A percentile compares a stretch with the other conserved stretches of the same genome.
These are phyloP conservation scores for Metarhizium guizhouense DNA, from an alignment of 2,329 filamentous ascomycete genomes.

Conservation along the genomic window DNA sequence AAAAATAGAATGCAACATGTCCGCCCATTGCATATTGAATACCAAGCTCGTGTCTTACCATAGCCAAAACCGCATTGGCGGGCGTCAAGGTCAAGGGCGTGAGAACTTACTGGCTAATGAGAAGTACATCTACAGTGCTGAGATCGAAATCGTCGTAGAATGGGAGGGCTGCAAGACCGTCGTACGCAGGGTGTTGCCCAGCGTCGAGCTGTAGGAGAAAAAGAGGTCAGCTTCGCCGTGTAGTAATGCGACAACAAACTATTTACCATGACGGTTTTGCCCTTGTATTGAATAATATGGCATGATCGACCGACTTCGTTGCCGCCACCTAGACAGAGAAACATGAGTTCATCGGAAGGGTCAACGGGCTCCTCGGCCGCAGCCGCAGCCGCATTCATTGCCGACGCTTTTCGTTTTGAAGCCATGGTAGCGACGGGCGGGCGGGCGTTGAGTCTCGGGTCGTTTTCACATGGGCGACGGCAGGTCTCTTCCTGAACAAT, in stretches of 20 bases:
- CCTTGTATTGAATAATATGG: slow-evolving; percentile 98
- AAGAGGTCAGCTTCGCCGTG: background rate
- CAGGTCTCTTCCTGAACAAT: background rate
- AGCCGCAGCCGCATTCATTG: slow-evolving; percentile 55
- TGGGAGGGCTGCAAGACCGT: slow-evolving; percentile 83
- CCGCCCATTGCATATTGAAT: background rate
- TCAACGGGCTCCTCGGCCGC: slow-evolving; percentile 78
- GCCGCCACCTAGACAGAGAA: slow-evolving; percentile 85
- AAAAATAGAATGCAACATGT: background rate
- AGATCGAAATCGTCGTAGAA: slow-evolving; percentile 99
- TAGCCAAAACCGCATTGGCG: background rate
- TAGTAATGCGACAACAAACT: background rate
- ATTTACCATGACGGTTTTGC: slow-evolving; percentile 93
- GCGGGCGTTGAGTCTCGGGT: background rate
- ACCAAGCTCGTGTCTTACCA: background rate
- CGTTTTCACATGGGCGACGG: background rate
- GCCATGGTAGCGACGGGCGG: slow-evolving; percentile 55
- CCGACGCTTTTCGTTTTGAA: slow-evolving; percentile 81
- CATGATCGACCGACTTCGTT: slow-evolving; percentile 97
- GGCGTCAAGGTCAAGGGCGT: background rate
- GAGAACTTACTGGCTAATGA: slow-evolving; percentile 92
- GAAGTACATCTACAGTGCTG: slow-evolving; percentile 89
- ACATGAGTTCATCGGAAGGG: slow-evolving; percentile 87
- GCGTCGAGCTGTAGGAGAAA: slow-evolving; percentile 66
- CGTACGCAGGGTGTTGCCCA: slow-evolving; percentile 92